Conservation (phyloP, 257 asterid genomes). For the Craterostigma plantagineum region DNA sequence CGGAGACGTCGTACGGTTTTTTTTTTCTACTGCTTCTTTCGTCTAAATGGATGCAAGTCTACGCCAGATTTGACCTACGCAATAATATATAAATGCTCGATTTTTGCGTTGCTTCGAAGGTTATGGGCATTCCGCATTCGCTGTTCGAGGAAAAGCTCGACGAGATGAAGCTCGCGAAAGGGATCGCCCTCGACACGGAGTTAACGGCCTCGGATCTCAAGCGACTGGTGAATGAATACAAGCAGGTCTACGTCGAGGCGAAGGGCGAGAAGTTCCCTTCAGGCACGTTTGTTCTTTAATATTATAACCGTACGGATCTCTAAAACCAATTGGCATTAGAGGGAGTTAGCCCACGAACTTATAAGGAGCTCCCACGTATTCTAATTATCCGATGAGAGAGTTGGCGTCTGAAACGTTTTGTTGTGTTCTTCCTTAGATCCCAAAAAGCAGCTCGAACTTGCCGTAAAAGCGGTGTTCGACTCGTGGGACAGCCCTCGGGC, state of each 20-base stretch:
- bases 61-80: too few species aligned
- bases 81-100: too few species aligned
- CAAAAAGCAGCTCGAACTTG: constrained; percentile 64
- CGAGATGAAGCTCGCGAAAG: constrained; percentile 34
- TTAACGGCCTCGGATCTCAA: constrained; percentile 70
- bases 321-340: too few species aligned
- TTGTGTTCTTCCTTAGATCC: constrained; percentile 69
- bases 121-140: constrained; percentile 75
- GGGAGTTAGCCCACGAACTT: too few species aligned
- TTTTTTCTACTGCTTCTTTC: too few species aligned
- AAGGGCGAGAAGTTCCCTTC: constrained; percentile 78
- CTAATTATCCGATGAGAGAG: too few species aligned
- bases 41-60: too few species aligned
- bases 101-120: constrained; percentile 38
- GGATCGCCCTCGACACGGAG: constrained; percentile 58
- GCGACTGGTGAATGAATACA: constrained; percentile 75
- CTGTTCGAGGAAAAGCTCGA: constrained; percentile 71
- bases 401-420: too few species aligned
- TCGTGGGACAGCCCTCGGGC: constrained; percentile 98
- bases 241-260: constrained; percentile 54
- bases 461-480: constrained; percentile 74
- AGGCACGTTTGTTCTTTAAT: constrained; percentile 24
- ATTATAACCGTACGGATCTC: too few species aligned
- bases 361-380: too few species aligned
- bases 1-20: constrained; percentile 70